Conservation (phyloP, 2,329 filamentous ascomycete genomes). For the Neonectria magnoliae region DNA sequence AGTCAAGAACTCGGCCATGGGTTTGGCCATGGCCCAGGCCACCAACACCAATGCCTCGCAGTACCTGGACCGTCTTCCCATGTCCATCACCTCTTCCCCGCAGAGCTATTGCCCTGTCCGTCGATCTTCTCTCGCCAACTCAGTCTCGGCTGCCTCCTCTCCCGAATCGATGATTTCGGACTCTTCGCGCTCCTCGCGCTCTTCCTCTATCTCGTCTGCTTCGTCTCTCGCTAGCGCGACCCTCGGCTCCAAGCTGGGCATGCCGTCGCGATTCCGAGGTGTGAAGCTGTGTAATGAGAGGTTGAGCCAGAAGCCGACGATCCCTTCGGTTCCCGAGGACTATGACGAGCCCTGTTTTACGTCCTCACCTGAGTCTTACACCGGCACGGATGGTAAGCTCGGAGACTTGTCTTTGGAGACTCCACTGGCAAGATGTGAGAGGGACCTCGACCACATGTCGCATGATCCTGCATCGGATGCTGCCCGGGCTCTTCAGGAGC, state of each 20-base stretch:
- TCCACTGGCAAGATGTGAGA: constrained; percentile 56
- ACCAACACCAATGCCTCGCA: constrained; percentile 58
- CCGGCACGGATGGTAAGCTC: constrained; percentile 62
- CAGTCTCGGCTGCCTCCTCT: constrained; percentile 70
- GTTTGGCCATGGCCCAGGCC: constrained; percentile 67
- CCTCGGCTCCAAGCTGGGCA: constrained; percentile 61
- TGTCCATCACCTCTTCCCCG: constrained; percentile 61
- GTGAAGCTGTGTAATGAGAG: constrained; percentile 68
- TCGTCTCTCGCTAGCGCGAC: constrained; percentile 70
- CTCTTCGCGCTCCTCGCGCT: constrained; percentile 68
- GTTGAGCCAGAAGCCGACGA: constrained; percentile 60
- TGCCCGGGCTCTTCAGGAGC: constrained; percentile 67
- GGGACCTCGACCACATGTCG: constrained; percentile 56
- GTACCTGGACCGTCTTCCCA: constrained; percentile 63
- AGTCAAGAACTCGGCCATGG: constrained; percentile 65
- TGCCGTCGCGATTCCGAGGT: constrained; percentile 71
- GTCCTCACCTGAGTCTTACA: constrained; percentile 68
- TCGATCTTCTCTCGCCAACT: constrained; percentile 71
- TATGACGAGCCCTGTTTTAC: constrained; percentile 61
- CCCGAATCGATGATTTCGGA: constrained; percentile 76
- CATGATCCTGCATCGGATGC: constrained; percentile 62
- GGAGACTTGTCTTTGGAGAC: constrained; percentile 61
- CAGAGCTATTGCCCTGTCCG: constrained; percentile 60
- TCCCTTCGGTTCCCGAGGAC: constrained; percentile 68
- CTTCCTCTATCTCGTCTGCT: constrained; percentile 71